Percentiles rank a stretch among this genome's conserved stretches.
Conservation (phyloP, 352 stramenopile genomes). For the Pythium rhizo-oryzae region DNA sequence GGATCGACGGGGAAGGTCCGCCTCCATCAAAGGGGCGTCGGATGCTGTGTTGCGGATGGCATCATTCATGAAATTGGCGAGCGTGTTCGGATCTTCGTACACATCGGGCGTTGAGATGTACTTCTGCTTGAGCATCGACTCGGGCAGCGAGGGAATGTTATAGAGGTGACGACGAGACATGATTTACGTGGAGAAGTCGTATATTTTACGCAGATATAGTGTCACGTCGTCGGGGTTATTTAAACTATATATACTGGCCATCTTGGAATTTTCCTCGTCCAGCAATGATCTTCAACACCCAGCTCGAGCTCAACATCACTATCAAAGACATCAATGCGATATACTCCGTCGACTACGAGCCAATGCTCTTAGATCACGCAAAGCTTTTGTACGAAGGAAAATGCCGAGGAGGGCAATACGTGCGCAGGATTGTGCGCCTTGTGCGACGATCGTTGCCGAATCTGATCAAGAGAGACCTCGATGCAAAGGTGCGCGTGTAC, state of each 20-base stretch:
- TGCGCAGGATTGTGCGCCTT: slow-evolving; percentile 5
- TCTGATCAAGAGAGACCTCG: slow-evolving; percentile 10
- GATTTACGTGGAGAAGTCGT: too few species aligned
- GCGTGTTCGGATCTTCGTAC: background rate
- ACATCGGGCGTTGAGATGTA: background rate
- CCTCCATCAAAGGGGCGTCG: background rate
- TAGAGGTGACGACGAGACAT: too few species aligned
- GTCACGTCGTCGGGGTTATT: too few species aligned
- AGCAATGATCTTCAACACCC: slow-evolving; percentile 7
- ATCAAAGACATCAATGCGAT: slow-evolving; percentile 20
- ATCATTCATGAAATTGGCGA: background rate
- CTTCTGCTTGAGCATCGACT: background rate
- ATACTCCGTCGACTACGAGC: slow-evolving; percentile 19
- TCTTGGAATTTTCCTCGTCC: too few species aligned
- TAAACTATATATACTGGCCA: too few species aligned
- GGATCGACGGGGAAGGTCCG: background rate
- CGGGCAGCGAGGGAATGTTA: background rate
- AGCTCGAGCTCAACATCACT: slow-evolving; percentile 22
- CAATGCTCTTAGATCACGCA: slow-evolving; percentile 22
- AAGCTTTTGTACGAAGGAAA: slow-evolving; percentile 16
- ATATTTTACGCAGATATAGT: too few species aligned
- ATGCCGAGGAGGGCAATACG: slow-evolving; percentile 19
- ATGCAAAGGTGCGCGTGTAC: slow-evolving; percentile 16
- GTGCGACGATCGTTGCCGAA: slow-evolving; percentile 14
- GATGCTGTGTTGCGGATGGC: background rate